A percentile compares a stretch with the other conserved stretches of the same genome.
phyloP scores from a whole-genome alignment of 768 basidiomycete species.

The Suillus plorans region DNA sequence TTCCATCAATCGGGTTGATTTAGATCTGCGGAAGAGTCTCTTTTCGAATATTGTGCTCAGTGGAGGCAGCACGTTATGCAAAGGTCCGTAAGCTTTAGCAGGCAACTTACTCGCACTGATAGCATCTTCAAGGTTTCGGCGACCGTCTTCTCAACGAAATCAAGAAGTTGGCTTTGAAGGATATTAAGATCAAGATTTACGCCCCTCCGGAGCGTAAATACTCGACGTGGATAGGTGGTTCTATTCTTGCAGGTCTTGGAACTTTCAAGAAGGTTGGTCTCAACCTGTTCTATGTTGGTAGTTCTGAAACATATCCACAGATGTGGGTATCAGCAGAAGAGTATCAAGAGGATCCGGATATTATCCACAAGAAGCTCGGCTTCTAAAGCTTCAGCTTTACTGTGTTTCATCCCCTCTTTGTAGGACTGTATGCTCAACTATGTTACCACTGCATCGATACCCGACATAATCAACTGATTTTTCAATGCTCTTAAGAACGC shows the following conservation, averaged over 20 bases:
- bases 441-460: conserved; percentile 26
- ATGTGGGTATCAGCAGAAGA: conserved; percentile 99
- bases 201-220: conserved; percentile 99
- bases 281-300: conserved; percentile 9
- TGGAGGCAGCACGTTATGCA: conserved; percentile 94
- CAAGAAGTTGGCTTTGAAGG: conserved; percentile 92
- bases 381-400: conserved; percentile 45
- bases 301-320: conserved; percentile 38
- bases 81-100: conserved; percentile 52
- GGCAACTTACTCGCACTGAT: conserved; percentile 18
- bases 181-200: conserved; percentile 98
- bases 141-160: conserved; percentile 96
- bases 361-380: conserved; percentile 94
- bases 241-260: conserved; percentile 91
- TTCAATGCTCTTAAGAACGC: conserved; percentile 31
- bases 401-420: not conserved
- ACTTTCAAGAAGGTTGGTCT: conserved; percentile 92
- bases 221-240: conserved; percentile 96
- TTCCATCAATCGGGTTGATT: conserved; percentile 93
- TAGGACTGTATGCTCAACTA: conserved; percentile 15
- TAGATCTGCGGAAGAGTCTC: conserved; percentile 92
- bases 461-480: conserved; percentile 29
- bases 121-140: conserved; percentile 69
- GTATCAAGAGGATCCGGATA: conserved; percentile 98
- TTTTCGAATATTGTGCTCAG: conserved; percentile 97